A percentile compares a stretch with the other conserved stretches of the same genome.
phyloP scores from a whole-genome alignment of 805 yeast genomes.

The Kuraishia floccosa region DNA sequence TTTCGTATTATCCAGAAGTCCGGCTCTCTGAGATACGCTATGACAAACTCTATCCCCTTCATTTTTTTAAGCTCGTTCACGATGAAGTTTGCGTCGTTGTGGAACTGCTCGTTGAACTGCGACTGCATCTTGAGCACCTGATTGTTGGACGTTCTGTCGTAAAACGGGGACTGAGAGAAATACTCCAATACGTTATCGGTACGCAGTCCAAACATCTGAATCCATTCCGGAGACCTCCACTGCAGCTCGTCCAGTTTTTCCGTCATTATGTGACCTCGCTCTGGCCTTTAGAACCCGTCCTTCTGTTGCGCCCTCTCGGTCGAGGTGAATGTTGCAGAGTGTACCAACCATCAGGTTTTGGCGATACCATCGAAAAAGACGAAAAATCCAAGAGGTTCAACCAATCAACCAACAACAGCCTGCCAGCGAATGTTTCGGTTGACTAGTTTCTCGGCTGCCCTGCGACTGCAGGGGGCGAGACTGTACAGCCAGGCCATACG shows the following conservation, averaged over 20 bases:
- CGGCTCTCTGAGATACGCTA: slow-evolving; percentile 71
- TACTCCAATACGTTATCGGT: slow-evolving; percentile 90
- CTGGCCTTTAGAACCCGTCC: neutral
- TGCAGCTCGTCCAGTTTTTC: slow-evolving; percentile 74
- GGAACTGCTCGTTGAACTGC: slow-evolving; percentile 55
- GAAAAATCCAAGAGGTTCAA: too few relatives aligned
- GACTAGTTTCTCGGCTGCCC: neutral
- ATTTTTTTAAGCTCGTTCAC: slow-evolving; percentile 54
- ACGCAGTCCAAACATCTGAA: slow-evolving; percentile 75
- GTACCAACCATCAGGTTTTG: too few relatives aligned
- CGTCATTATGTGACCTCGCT: slow-evolving; percentile 3
- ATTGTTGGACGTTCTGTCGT: slow-evolving; percentile 87
- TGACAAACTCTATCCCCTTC: slow-evolving; percentile 78
- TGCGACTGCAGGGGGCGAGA: neutral
- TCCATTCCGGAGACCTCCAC: slow-evolving; percentile 98
- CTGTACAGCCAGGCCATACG: slow-evolving; percentile 2
- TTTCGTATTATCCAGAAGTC: slow-evolving; percentile 88
- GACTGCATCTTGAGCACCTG: slow-evolving; percentile 93
- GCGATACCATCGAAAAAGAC: too few relatives aligned
- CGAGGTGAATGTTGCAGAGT: too few relatives aligned
- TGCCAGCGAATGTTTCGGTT: neutral
- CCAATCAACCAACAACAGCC: too few relatives aligned
- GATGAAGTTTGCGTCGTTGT: slow-evolving; percentile 16
- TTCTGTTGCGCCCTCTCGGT: neutral
- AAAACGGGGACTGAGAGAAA: slow-evolving; percentile 89